Conservation (phyloP, 139 green algal genomes). For the Chlamydomonas urium region DNA sequence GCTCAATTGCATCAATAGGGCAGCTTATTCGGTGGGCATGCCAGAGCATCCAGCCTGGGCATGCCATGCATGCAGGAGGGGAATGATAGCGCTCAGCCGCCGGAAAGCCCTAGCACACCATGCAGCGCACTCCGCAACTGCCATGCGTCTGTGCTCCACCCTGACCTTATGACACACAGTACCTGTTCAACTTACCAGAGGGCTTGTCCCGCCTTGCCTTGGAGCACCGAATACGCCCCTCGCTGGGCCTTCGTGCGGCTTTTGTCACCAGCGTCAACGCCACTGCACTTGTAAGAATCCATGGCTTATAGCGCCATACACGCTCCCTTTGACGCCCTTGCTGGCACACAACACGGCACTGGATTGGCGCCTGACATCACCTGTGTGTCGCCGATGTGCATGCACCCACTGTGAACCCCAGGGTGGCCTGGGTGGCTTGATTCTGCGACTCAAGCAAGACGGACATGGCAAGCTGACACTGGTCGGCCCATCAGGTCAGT, state of each 20-base stretch:
- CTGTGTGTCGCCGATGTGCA: background rate
- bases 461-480: constrained; percentile 54
- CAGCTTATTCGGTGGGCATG: background rate
- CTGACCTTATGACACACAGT: constrained; percentile 36
- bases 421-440: constrained; percentile 52
- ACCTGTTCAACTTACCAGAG: constrained; percentile 68
- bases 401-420: constrained; percentile 8
- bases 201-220: constrained; percentile 61
- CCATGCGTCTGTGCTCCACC: constrained; percentile 6
- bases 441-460: constrained; percentile 67
- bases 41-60: background rate
- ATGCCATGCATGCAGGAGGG: background rate
- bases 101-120: background rate
- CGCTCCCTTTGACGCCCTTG: background rate
- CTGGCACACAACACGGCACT: background rate
- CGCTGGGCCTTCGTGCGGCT: constrained; percentile 32
- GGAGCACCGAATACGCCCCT: constrained; percentile 61
- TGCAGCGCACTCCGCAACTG: background rate
- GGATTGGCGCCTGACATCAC: background rate
- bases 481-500: constrained; percentile 48
- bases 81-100: background rate
- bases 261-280: constrained; percentile 24
- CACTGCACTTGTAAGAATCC: constrained; percentile 8
- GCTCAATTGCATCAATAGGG: background rate
- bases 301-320: background rate